Percentiles rank a stretch among this genome's conserved stretches.
phyloP scores from a whole-genome alignment of 257 asterid species.

The Solanum pinnatisectum region DNA sequence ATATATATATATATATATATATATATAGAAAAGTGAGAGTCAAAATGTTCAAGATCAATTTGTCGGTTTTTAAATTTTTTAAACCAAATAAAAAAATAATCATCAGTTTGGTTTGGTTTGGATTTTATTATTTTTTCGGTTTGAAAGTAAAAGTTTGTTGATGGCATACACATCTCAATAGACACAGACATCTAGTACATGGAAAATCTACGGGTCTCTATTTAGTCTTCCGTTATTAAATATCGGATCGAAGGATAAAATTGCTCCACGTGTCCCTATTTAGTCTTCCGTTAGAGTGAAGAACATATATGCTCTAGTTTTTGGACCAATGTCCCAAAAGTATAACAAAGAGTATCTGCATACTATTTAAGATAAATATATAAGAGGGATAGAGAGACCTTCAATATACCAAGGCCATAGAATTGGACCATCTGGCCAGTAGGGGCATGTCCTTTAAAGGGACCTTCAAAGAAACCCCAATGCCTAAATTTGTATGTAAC shows the following conservation, averaged over 20 bases:
- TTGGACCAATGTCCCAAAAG: neutral
- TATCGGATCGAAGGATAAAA: too few relatives aligned
- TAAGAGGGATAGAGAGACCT: constrained; percentile 18
- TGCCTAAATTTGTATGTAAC: constrained; percentile 75
- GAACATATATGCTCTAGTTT: neutral
- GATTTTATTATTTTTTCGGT: too few relatives aligned
- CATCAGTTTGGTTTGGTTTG: too few relatives aligned
- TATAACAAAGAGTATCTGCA: fast-evolving
- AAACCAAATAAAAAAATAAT: too few relatives aligned
- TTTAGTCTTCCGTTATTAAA: too few relatives aligned
- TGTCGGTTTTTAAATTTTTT: too few relatives aligned
- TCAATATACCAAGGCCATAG: constrained; percentile 54
- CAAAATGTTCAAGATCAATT: neutral
- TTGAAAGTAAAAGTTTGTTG: neutral
- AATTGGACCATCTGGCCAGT: constrained; percentile 69
- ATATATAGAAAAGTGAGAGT: too few relatives aligned
- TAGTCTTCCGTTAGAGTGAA: neutral
- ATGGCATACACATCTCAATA: neutral
- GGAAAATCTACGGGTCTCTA: fast-evolving
- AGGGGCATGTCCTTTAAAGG: constrained; percentile 65
- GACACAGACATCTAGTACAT: neutral
- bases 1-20: too few relatives aligned
- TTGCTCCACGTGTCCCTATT: fast-evolving
- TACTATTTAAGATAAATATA: neutral
- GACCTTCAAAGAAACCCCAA: constrained; percentile 92